Conservation (phyloP, 345 rosid genomes). For the Eucalyptus globulus region DNA sequence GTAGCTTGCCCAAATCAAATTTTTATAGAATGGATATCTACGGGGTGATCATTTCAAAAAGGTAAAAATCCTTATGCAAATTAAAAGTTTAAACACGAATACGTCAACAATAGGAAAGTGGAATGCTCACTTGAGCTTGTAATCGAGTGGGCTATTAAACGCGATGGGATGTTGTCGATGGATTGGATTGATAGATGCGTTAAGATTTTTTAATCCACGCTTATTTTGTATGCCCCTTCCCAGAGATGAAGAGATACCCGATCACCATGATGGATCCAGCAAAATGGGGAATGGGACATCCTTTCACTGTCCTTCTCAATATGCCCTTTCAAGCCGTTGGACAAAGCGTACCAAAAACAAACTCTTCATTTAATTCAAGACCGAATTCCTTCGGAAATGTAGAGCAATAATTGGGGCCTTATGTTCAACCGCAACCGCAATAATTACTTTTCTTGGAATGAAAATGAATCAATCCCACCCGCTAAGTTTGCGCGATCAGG, state of each 20-base stretch:
- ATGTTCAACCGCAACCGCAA: not conserved
- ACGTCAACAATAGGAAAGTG: not conserved
- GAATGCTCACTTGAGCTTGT: not conserved
- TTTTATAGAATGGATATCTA: not conserved
- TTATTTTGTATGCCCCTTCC: not conserved
- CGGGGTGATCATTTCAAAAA: accelerated
- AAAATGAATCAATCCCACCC: not conserved
- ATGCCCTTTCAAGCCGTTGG: not conserved
- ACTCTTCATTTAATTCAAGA: not conserved
- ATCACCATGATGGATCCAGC: not conserved
- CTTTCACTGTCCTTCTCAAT: not conserved
- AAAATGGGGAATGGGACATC: not conserved
- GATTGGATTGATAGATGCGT: not conserved
- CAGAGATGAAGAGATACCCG: not conserved
- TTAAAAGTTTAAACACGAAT: not conserved
- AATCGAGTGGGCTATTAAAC: not conserved
- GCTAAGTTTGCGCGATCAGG: not conserved
- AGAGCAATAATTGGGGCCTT: not conserved
- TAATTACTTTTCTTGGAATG: too few species aligned
- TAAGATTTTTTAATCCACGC: not conserved
- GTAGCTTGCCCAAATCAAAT: not conserved
- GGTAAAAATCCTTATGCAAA: not conserved
- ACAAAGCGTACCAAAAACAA: not conserved
- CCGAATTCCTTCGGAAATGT: not conserved
- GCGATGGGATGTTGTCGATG: not conserved